These are phyloP conservation scores for Tulasnella calospora DNA, from an alignment of 768 basidiomycete species.

Conservation along the genomic window DNA sequence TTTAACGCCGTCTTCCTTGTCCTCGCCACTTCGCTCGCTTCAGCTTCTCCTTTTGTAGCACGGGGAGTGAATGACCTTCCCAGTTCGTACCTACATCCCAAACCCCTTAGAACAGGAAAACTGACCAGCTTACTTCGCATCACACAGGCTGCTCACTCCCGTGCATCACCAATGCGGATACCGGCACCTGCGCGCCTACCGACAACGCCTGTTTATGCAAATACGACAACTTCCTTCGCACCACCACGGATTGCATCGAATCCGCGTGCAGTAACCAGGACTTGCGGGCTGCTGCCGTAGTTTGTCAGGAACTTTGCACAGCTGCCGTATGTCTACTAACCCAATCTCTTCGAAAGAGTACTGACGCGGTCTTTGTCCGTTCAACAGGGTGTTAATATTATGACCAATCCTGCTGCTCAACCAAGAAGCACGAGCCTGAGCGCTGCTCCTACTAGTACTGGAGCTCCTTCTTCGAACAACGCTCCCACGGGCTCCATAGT, in stretches of 20 bases:
- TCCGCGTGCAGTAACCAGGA: not conserved
- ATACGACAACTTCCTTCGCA: constrained; percentile 29
- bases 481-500: not conserved
- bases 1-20: constrained; percentile 43
- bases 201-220: constrained; percentile 60
- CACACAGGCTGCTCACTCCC: constrained; percentile 10
- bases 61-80: constrained; percentile 25
- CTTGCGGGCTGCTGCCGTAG: not conserved
- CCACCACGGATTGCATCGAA: constrained; percentile 7
- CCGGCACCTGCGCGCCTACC: constrained; percentile 43
- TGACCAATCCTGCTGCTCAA: not conserved
- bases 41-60: constrained; percentile 23
- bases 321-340: no score
- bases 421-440: not conserved
- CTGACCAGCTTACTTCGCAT: not conserved
- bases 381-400: constrained; percentile 1
- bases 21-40: constrained; percentile 38
- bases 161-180: constrained; percentile 10
- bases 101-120: not conserved
- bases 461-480: constrained; percentile 15
- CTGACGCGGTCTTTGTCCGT: not conserved
- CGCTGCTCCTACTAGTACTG: not conserved
- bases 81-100: not conserved
- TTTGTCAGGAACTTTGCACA: no score
- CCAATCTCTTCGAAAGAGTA: no score